Evolutionary conservation across 1,139 yeast genomes (phyloP).

Genomic region (Debaryomyces subglobosus): DNA sequence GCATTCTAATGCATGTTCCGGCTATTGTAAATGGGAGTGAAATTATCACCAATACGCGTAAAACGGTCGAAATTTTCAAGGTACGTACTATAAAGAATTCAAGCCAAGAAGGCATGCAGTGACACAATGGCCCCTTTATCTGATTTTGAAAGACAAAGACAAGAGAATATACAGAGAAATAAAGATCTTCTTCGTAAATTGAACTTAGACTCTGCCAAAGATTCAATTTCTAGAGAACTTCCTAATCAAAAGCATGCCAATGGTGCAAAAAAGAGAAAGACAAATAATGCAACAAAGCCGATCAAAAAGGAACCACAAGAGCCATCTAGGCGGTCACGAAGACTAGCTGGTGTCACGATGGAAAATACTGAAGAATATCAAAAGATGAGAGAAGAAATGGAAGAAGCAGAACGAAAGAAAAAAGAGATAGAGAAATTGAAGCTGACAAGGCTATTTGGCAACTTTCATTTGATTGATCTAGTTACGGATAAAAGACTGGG

Average conservation of each 20-base stretch:
- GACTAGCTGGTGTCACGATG: conserved; percentile 64
- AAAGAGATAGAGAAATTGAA: conserved; percentile 56
- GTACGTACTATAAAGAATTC: neutral
- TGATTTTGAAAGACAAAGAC: conserved; percentile 71
- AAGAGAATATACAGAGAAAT: conserved; percentile 51
- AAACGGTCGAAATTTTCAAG: conserved; percentile 2
- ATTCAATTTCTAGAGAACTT: conserved; percentile 33
- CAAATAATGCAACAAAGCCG: conserved; percentile 22
- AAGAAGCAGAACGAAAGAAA: conserved; percentile 36
- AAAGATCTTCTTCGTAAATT: conserved; percentile 41
- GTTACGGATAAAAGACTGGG: conserved; percentile 48
- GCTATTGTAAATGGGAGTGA: neutral
- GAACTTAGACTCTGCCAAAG: conserved; percentile 38
- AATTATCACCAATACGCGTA: conserved; percentile 4
- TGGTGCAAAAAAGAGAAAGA: conserved; percentile 25
- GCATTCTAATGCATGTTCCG: neutral
- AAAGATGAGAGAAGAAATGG: conserved; percentile 38
- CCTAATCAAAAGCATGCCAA: conserved; percentile 17
- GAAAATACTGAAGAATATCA: conserved; percentile 43
- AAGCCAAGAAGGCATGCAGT: neutral
- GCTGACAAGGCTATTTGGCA: conserved; percentile 61
- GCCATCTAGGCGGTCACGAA: conserved; percentile 65
- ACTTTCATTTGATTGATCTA: conserved; percentile 61
- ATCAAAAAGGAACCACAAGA: conserved; percentile 31
- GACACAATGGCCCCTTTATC: conserved; percentile 38